phyloP scores from a whole-genome alignment of 345 rosid species.

The Pelargonium nanum region DNA sequence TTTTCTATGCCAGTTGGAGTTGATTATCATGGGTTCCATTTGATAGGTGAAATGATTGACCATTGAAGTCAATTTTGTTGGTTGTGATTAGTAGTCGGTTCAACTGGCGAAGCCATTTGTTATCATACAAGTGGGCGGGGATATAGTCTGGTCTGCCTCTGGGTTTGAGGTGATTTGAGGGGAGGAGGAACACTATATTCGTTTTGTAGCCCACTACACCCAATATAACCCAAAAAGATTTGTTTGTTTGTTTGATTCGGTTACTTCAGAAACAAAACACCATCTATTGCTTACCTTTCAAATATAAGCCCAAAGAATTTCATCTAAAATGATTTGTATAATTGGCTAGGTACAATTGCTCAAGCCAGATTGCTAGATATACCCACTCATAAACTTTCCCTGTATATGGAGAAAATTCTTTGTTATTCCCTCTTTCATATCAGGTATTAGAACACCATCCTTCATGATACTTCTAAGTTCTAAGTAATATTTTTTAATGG shows the following conservation, averaged over 20 bases:
- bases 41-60: too few relatives aligned
- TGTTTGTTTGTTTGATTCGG: background rate
- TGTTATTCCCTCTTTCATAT: background rate
- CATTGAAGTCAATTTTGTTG: too few relatives aligned
- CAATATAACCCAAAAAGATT: background rate
- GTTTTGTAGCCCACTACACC: background rate
- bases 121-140: background rate
- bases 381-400: background rate
- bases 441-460: slow-evolving; percentile 2
- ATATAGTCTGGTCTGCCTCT: background rate
- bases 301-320: background rate
- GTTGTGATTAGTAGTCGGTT: too few relatives aligned
- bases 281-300: background rate
- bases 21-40: too few relatives aligned
- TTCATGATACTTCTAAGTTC: background rate
- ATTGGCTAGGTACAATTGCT: background rate
- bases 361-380: background rate
- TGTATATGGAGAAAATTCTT: background rate
- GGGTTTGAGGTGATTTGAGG: background rate
- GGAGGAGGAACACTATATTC: background rate
- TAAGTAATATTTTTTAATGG: background rate
- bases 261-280: background rate
- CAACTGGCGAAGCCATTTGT: too few relatives aligned
- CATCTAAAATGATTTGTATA: background rate
- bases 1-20: too few relatives aligned